Evolutionary conservation across 352 stramenopile species (phyloP), one percentile per base, ranked within the genome.

Genomic region (Plasmopara halstedii): DNA sequence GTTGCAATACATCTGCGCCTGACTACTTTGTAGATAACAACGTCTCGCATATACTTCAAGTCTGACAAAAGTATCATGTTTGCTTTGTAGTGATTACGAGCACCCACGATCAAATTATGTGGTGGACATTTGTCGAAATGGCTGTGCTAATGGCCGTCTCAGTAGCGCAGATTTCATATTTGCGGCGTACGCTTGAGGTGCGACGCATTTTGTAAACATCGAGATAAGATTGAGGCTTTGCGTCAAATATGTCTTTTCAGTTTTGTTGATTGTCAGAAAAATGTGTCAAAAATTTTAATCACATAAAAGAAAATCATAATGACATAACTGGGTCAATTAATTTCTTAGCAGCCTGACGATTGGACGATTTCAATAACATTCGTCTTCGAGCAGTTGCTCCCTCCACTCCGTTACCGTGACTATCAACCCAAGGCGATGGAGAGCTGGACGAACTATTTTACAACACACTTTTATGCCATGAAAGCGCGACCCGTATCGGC

Each of bases 121-220:
- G 77, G 76, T 95, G 81, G 81, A 73, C 81, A 3, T 72, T 80
- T 33, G 35, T 85, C 42, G 83, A 95, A 49, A 83, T 84, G 26
- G 36, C 85, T 21, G 70, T 92, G 35, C 62, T 95, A 2, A 47
- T 66, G 14, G 51, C 65, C 29, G 64, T 95, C 17, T 82, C 82
- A 1, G 46, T 92, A 53, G 83, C 78, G 42, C 83, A 95, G 62
- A 83, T 95, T 47, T 70, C 72, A 7, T 94, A 89, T 62, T 61
- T 95, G 45, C 64, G 73, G 14, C 78, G 83, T 37, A 90, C 81
- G 25, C 64, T 95, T 19, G 83, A 95, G 64, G 78, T 95, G 36
- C 76, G 79, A 35, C 81, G 83, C 38, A 59, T 91, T 27, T 67
- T 95, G 50, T 93, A 87, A n/a, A n/a, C n/a, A n/a, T n/a, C n/a